These are phyloP conservation scores for Apophysomyces elegans DNA, from an alignment of 371 early-diverging fungal species.

Conservation along the genomic window DNA sequence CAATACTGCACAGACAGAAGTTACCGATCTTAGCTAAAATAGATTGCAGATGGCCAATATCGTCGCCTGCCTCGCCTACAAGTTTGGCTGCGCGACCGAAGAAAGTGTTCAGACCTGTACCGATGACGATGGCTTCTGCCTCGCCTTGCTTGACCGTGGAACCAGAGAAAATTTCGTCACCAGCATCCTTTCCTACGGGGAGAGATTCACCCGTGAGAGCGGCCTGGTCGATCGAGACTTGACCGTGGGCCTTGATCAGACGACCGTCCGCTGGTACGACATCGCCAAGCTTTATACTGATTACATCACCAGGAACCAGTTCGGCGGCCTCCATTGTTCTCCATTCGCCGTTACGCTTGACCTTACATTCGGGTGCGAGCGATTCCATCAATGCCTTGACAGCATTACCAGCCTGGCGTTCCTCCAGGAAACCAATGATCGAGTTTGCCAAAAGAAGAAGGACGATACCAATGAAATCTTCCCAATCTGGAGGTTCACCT, in stretches of 20 bases:
- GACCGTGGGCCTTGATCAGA: conserved; percentile 55
- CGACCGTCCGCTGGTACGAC: conserved; percentile 82
- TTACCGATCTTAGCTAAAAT: conserved; percentile 93
- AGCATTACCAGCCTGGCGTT: conserved; percentile 80
- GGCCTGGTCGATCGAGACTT: conserved; percentile 75
- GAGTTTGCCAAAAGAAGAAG: conserved; percentile 84
- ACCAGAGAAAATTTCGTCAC: conserved; percentile 77
- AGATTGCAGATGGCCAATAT: conserved; percentile 89
- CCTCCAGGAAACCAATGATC: conserved; percentile 86
- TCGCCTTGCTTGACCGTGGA: conserved; percentile 94
- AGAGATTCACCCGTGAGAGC: conserved; percentile 88
- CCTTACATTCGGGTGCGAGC: conserved; percentile 77
- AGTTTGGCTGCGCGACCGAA: conserved; percentile 90
- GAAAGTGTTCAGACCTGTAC: conserved; percentile 87
- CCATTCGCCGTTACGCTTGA: conserved; percentile 66
- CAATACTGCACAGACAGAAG: conserved; percentile 77
- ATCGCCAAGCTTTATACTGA: conserved; percentile 78
- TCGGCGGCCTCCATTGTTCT: conserved; percentile 57
- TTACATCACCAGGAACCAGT: conserved; percentile 80
- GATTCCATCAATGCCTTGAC: conserved; percentile 83
- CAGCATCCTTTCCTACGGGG: conserved; percentile 73
- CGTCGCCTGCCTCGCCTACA: conserved; percentile 79
- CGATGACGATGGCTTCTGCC: conserved; percentile 86
- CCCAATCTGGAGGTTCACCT: conserved; percentile 75
- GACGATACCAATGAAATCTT: conserved; percentile 85